These are phyloP conservation scores for Grigorovia transvaalensis DNA, from an alignment of 805 yeast genomes.

Conservation along the genomic window DNA sequence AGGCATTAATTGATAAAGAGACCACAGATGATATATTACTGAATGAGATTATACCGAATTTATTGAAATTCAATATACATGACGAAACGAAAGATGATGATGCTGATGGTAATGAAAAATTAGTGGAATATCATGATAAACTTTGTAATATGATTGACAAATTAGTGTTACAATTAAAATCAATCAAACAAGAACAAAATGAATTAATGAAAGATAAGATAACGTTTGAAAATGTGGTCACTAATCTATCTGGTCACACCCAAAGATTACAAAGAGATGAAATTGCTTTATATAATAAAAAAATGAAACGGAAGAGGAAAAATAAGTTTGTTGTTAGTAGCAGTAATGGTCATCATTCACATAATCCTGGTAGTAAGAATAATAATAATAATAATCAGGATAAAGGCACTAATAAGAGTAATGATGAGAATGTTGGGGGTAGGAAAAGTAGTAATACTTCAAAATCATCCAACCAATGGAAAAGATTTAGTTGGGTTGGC, in stretches of 20 bases:
- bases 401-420: neutral
- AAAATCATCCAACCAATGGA: conserved; percentile 4
- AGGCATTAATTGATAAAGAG: neutral
- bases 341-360: neutral
- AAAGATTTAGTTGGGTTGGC: conserved; percentile 8
- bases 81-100: neutral
- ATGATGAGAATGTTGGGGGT: neutral
- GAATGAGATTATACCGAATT: conserved; percentile 9
- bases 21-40: neutral
- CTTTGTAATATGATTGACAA: conserved; percentile 20
- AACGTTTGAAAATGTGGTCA: conserved; percentile 79
- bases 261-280: conserved; percentile 59
- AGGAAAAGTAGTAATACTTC: neutral
- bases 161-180: conserved; percentile 23
- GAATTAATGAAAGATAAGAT: conserved; percentile 54
- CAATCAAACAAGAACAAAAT: conserved; percentile 32
- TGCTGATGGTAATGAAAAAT: conserved; percentile 4
- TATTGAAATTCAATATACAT: conserved; percentile 5
- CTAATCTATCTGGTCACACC: conserved; percentile 81
- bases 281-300: conserved; percentile 29
- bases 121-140: conserved; percentile 19
- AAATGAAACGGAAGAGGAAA: conserved; percentile 11
- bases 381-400: neutral
- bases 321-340: neutral
- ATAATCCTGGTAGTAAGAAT: too few relatives aligned